A percentile compares a stretch with the other conserved stretches of the same genome.
phyloP scores from a whole-genome alignment of 345 rosid genomes.

The Lepidium africanum region DNA sequence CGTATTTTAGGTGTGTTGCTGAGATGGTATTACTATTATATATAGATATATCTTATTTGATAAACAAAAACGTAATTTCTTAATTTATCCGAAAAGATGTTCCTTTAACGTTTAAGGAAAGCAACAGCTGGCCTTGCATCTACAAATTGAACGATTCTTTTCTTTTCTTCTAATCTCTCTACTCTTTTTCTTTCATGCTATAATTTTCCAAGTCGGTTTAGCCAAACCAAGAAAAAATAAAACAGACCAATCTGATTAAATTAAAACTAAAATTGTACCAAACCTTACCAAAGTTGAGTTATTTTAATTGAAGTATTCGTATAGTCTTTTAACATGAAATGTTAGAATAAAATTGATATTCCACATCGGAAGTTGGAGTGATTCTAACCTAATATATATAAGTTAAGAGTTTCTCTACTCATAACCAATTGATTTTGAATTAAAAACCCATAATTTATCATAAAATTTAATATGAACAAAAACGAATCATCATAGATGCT shows the following conservation, averaged over 20 bases:
- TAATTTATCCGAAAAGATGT: not conserved
- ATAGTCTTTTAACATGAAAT: not conserved
- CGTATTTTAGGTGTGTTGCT: constrained; percentile 7
- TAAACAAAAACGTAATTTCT: not conserved
- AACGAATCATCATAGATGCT: not conserved
- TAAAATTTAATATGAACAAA: not conserved
- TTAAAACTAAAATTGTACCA: not conserved
- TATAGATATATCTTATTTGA: not conserved
- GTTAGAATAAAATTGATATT: too few relatives aligned
- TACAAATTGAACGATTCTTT: not conserved
- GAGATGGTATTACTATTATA: not conserved
- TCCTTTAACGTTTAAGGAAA: constrained; percentile 22
- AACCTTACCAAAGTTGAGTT: not conserved
- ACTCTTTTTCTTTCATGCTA: not conserved
- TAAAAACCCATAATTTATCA: too few relatives aligned
- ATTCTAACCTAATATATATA: too few relatives aligned
- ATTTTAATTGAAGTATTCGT: not conserved
- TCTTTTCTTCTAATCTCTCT: not conserved
- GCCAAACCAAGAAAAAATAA: not conserved
- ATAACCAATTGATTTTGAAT: too few relatives aligned
- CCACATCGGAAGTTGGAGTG: too few relatives aligned
- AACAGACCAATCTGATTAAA: not conserved
- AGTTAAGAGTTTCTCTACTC: too few relatives aligned
- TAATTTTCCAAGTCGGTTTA: not conserved
- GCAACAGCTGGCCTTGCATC: constrained; percentile 7